Conservation (phyloP, 371 early-diverging fungal species). For the Syncephalastrum contaminatum region DNA sequence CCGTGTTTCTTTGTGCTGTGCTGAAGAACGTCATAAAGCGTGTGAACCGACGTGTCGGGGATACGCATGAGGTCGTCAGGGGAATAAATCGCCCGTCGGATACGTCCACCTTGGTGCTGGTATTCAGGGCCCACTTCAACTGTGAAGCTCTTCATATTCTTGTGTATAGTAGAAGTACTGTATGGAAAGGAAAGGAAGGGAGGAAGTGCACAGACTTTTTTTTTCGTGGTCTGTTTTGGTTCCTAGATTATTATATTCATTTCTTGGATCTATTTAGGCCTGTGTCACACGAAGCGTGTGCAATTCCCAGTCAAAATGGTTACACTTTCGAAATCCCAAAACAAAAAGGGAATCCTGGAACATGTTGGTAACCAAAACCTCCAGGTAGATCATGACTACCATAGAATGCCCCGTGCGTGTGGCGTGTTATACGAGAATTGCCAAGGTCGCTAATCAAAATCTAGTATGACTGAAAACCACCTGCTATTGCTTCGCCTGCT, state of each 20-base stretch:
- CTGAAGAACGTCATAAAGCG: constrained; percentile 66
- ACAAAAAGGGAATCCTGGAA: too few species aligned
- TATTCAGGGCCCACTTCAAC: constrained; percentile 49
- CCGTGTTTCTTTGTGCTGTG: constrained; percentile 46
- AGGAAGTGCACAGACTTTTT: constrained; percentile 1
- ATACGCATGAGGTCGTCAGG: constrained; percentile 49
- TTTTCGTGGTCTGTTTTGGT: not conserved
- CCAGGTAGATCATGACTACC: too few species aligned
- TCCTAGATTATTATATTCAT: constrained; percentile 1
- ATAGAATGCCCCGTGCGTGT: too few species aligned
- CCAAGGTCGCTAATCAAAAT: too few species aligned
- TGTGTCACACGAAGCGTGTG: too few species aligned
- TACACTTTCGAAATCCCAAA: too few species aligned
- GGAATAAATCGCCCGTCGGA: constrained; percentile 47
- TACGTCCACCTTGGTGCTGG: constrained; percentile 51
- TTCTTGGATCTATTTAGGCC: too few species aligned
- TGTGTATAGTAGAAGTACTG: constrained; percentile 3
- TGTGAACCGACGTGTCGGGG: constrained; percentile 55
- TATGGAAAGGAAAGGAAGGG: constrained; percentile 8
- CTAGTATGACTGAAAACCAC: too few species aligned
- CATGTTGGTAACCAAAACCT: too few species aligned
- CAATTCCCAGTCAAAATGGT: too few species aligned
- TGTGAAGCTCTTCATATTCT: constrained; percentile 26
- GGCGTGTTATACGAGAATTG: too few species aligned
- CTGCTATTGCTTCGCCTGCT: too few species aligned